Conservation (phyloP, 129 eudicot genomes). For the Escallonia rubra region DNA sequence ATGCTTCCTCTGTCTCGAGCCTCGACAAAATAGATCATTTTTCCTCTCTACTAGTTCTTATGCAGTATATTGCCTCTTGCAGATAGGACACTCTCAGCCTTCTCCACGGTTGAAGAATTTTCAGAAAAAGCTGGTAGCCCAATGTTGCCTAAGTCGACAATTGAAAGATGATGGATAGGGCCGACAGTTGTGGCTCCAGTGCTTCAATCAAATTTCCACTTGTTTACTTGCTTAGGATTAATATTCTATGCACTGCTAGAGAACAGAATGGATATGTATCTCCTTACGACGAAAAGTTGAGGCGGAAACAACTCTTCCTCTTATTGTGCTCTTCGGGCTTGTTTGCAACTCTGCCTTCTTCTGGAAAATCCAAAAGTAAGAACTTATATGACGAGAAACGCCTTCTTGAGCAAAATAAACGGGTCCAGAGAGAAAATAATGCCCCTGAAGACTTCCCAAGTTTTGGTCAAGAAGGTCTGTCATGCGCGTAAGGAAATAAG, state of each 20-base stretch:
- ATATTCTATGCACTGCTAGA: conserved; percentile 44
- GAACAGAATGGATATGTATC: conserved; percentile 39
- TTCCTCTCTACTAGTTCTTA: conserved; percentile 4
- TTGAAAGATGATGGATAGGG: conserved; percentile 41
- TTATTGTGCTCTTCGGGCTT: conserved; percentile 51
- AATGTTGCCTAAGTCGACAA: conserved; percentile 23
- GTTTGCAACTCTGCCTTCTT: conserved; percentile 61
- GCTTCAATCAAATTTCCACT: neutral
- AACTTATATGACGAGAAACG: conserved; percentile 92
- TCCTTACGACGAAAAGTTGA: conserved; percentile 27
- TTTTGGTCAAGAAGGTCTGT: conserved; percentile 87
- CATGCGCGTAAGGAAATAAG: conserved; percentile 1
- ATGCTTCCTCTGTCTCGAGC: too few species aligned
- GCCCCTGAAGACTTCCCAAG: conserved; percentile 95
- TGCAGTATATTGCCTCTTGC: conserved; percentile 13
- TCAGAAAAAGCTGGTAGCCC: conserved; percentile 26
- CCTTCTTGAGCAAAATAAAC: conserved; percentile 82
- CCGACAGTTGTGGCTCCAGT: conserved; percentile 5
- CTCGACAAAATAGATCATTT: too few species aligned
- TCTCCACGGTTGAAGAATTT: conserved; percentile 20
- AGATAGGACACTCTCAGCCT: conserved; percentile 36
- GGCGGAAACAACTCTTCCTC: conserved; percentile 51
- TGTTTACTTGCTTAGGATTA: conserved; percentile 25
- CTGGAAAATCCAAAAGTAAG: conserved; percentile 72
- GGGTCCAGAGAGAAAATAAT: conserved; percentile 82